Conservation (phyloP, 176 grass and related monocot species). For the Zizania latifolia region DNA sequence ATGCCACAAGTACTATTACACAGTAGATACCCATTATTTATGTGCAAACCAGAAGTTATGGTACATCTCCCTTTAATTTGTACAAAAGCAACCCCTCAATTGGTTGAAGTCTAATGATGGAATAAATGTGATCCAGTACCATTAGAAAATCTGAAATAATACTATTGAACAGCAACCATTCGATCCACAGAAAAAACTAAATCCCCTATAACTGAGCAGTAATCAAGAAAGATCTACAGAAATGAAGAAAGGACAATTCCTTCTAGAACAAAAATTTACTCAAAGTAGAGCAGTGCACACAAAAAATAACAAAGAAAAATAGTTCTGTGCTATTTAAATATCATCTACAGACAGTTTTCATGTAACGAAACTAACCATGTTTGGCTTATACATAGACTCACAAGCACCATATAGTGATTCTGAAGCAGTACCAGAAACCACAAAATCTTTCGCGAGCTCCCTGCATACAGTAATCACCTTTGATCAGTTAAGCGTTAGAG, state of each 20-base stretch:
- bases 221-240: not conserved
- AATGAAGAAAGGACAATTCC: not conserved
- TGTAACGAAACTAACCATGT: constrained; percentile 66
- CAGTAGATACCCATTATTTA: too few relatives aligned
- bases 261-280: not conserved
- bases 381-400: constrained; percentile 95
- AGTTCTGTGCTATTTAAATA: not conserved
- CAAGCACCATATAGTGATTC: constrained; percentile 91
- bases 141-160: too few relatives aligned
- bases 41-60: not conserved
- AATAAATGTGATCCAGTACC: not conserved
- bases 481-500: not conserved
- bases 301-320: not conserved
- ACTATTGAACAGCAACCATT: not conserved
- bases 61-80: not conserved
- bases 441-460: constrained; percentile 94
- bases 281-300: not conserved
- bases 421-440: constrained; percentile 82
- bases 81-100: not conserved
- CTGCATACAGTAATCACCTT: constrained; percentile 41
- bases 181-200: not conserved
- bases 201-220: not conserved
- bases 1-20: not conserved
- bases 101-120: not conserved
- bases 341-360: not conserved